Conservation (phyloP, 2,329 filamentous ascomycete species). For the Pochonia chlamydosporia region DNA sequence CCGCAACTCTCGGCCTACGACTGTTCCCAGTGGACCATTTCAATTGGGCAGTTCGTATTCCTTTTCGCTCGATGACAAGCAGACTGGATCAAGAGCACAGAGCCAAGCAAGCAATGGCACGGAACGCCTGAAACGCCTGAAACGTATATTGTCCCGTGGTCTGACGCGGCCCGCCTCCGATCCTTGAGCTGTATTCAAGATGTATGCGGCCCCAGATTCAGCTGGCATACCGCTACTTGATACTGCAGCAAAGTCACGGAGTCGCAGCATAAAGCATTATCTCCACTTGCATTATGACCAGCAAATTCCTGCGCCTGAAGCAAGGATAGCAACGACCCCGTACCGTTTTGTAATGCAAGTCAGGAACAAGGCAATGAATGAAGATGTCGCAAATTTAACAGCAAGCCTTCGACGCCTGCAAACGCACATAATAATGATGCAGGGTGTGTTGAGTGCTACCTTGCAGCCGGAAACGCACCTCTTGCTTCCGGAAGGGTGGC, state of each 20-base stretch:
- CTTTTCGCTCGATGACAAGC: background rate
- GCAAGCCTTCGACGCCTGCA: too few species aligned
- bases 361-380: background rate
- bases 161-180: slow-evolving; percentile 3
- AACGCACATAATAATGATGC: background rate
- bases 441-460: background rate
- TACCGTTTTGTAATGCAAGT: background rate
- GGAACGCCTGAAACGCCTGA: background rate
- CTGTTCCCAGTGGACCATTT: too few species aligned
- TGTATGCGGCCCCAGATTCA: background rate
- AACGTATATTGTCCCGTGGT: background rate
- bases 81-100: background rate
- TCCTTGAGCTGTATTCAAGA: background rate
- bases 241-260: too few species aligned
- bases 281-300: background rate
- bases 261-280: background rate
- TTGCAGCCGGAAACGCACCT: slow-evolving; percentile 6
- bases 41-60: too few species aligned
- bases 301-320: background rate
- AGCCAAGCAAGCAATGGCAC: background rate
- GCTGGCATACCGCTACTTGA: background rate
- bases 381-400: too few species aligned
- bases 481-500: slow-evolving; percentile 5
- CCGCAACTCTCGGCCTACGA: too few species aligned
- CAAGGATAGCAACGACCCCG: too few species aligned